Conservation (phyloP, 2,329 filamentous ascomycete species). For the Fusarium domesticum region DNA sequence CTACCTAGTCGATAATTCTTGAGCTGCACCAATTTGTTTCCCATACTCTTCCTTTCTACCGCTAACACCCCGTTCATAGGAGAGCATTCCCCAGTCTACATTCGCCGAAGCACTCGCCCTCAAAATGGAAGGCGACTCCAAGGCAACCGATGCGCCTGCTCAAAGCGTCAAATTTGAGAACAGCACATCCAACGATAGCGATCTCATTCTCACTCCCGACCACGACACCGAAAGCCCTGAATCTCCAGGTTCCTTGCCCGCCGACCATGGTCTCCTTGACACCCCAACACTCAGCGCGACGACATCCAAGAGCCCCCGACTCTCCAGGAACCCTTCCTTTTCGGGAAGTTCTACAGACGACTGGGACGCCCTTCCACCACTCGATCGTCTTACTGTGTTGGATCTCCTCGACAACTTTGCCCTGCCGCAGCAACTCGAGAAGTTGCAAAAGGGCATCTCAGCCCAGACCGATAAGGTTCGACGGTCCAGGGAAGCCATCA, state of each 20-base stretch:
- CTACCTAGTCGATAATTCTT: too few species aligned
- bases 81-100: not conserved
- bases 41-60: not conserved
- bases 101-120: not conserved
- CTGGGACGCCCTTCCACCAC: slow-evolving; percentile 80
- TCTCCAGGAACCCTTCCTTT: slow-evolving; percentile 77
- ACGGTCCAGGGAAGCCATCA: slow-evolving; percentile 76
- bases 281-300: slow-evolving; percentile 51
- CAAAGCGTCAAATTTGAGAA: slow-evolving; percentile 24
- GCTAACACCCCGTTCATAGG: not conserved
- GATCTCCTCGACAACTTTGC: slow-evolving; percentile 94
- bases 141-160: slow-evolving; percentile 12
- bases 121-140: slow-evolving; percentile 29
- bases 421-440: slow-evolving; percentile 85
- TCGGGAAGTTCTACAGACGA: slow-evolving; percentile 84
- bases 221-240: slow-evolving; percentile 39
- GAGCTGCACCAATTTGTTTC: not conserved
- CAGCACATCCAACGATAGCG: slow-evolving; percentile 32
- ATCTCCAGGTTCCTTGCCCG: slow-evolving; percentile 42
- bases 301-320: slow-evolving; percentile 48
- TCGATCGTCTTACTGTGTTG: slow-evolving; percentile 87
- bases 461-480: slow-evolving; percentile 82
- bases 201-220: slow-evolving; percentile 42
- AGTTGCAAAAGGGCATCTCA: slow-evolving; percentile 77
- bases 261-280: slow-evolving; percentile 44